phyloP scores from a whole-genome alignment of 1,284 basidiomycete species.

The Sporisorium exsertum region DNA sequence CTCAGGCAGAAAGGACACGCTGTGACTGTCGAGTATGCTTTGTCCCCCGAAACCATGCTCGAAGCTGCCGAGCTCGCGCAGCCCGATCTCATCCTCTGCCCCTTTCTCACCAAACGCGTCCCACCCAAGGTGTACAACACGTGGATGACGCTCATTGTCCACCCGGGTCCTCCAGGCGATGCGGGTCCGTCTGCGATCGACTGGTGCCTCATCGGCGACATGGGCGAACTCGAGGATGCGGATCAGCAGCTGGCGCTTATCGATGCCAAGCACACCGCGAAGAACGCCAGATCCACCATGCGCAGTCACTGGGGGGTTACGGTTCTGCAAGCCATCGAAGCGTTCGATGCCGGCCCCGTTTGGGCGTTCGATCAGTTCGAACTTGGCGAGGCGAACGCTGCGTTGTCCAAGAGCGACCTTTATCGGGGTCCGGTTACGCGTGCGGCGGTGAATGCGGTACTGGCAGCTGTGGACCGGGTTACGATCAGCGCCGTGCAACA shows the following conservation, averaged over 20 bases:
- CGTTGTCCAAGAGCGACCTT: constrained; percentile 70
- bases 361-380: constrained; percentile 72
- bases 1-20: constrained; percentile 68
- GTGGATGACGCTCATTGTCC: constrained; percentile 72
- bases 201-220: constrained; percentile 71
- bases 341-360: constrained; percentile 71
- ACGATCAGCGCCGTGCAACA: constrained; percentile 19
- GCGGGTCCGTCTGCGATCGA: constrained; percentile 72
- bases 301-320: constrained; percentile 71
- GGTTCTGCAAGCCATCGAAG: constrained; percentile 71
- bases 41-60: constrained; percentile 70
- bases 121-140: constrained; percentile 70
- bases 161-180: constrained; percentile 72
- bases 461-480: constrained; percentile 69
- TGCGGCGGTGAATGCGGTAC: constrained; percentile 69
- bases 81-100: constrained; percentile 71
- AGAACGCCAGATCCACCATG: constrained; percentile 29
- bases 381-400: constrained; percentile 48
- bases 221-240: constrained; percentile 66
- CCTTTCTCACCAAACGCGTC: constrained; percentile 71
- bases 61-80: constrained; percentile 67
- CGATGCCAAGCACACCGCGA: constrained; percentile 45
- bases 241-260: constrained; percentile 66
- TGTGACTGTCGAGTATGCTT: constrained; percentile 70
- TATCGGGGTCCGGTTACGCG: constrained; percentile 71